Conservation (phyloP, 208 protist species). For the Tritrichomonas foetus region DNA sequence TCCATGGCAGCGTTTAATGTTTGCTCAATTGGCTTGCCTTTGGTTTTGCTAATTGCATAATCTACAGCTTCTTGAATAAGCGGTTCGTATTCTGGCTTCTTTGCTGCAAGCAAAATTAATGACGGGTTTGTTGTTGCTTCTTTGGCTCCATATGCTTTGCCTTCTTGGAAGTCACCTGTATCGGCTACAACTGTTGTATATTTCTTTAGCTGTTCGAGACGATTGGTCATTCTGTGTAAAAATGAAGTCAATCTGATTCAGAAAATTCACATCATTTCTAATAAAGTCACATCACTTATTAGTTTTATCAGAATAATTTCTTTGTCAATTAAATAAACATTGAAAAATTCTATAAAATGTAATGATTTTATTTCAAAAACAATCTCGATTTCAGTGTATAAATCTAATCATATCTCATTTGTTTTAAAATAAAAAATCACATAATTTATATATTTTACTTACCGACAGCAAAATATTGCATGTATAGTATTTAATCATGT, state of each 20-base stretch:
- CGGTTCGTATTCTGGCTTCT: slow-evolving; percentile 39
- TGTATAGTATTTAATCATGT: too few species aligned
- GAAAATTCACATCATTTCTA: neutral
- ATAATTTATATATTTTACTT: too few species aligned
- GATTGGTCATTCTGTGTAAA: neutral
- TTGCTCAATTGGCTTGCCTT: neutral
- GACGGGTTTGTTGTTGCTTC: slow-evolving; percentile 50
- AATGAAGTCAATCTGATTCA: neutral
- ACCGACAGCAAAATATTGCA: too few species aligned
- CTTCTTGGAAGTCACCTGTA: slow-evolving; percentile 47
- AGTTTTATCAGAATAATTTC: neutral
- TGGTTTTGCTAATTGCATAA: neutral
- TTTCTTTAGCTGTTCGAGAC: neutral
- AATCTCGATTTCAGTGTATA: too few species aligned
- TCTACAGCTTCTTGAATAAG: slow-evolving; percentile 18
- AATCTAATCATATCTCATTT: too few species aligned
- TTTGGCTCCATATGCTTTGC: slow-evolving; percentile 46
- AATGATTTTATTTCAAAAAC: neutral
- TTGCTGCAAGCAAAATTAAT: slow-evolving; percentile 33
- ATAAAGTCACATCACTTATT: neutral
- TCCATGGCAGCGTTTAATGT: slow-evolving; percentile 52
- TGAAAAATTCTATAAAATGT: neutral
- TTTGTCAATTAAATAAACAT: neutral
- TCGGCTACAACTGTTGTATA: slow-evolving; percentile 47
- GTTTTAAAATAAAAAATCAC: too few species aligned